Evolutionary conservation across 1,139 yeast species (phyloP), one percentile per base, ranked within the genome.

Genomic region (Debaryomyces psychrophilus): DNA sequence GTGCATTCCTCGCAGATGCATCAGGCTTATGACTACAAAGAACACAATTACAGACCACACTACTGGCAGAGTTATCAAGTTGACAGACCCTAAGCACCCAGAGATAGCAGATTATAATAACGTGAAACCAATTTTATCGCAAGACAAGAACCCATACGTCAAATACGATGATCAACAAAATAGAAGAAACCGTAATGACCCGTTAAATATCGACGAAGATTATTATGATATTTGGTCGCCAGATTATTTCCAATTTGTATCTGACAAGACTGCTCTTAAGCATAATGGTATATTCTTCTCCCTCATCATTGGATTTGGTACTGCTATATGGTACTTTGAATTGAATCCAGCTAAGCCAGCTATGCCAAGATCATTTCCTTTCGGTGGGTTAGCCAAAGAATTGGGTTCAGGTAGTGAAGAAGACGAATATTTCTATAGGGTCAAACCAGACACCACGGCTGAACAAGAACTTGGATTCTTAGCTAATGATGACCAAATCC

Each of bases 161-260:
- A 83, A 81, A 61, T 89, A 85, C 67, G 95, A 88, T 62, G 95
- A 87, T 65, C 89, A 75, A 59, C 96, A 88, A 68, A 81, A 83
- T 64, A 81, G 93, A 72, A 83, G 95, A 70, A 87, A 88, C 73
- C 71, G 79, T 55, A 80, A 81, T 53, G 93, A 89, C 54, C 89
- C 90, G 37, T 67, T 87, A 51, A 81, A 83, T 60, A 82, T 82
- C 45, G 81, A 84, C 55, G 87, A 84, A 55, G 96, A 89, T 61
- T 69, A 80, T 63, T 76, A 84, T 61, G 93, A 89, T 63, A 79
- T 87, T 75, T 89, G 96, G 96, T 83, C 96, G 9, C 95, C 96
- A 15, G 95, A 88, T 61, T 79, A 83, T 60, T 83, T 75, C 64
- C 82, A 83, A 58, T 65, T 73, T 41, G 87, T 83, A 37, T 70